Conservation (phyloP, 2,329 filamentous ascomycete genomes). For the Curvularia hawaiiensis region DNA sequence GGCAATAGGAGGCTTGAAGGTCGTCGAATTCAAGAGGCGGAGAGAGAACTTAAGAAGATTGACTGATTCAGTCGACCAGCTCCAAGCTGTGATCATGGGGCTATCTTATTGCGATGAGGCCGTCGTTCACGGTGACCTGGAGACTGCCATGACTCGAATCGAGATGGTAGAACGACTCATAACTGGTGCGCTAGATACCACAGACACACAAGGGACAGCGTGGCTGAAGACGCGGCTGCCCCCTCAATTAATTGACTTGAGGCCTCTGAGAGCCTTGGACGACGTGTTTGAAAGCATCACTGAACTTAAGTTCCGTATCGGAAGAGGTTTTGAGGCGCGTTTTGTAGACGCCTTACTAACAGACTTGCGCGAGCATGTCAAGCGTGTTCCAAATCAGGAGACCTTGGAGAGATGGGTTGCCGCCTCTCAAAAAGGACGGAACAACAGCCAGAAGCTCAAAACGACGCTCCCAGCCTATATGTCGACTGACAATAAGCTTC, state of each 20-base stretch:
- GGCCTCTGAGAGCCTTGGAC: slow-evolving; percentile 77
- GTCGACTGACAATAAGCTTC: slow-evolving; percentile 71
- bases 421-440: slow-evolving; percentile 73
- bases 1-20: slow-evolving; percentile 80
- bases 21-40: slow-evolving; percentile 80
- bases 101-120: slow-evolving; percentile 78
- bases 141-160: slow-evolving; percentile 78
- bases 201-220: slow-evolving; percentile 31
- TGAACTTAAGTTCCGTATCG: slow-evolving; percentile 78
- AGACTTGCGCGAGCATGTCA: slow-evolving; percentile 81
- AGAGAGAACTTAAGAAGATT: slow-evolving; percentile 85
- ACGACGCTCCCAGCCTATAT: slow-evolving; percentile 80
- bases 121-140: slow-evolving; percentile 82
- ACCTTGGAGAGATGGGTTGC: slow-evolving; percentile 86
- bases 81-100: slow-evolving; percentile 77
- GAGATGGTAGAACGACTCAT: slow-evolving; percentile 81
- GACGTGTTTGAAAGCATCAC: slow-evolving; percentile 79
- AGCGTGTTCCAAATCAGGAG: slow-evolving; percentile 70
- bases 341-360: slow-evolving; percentile 79
- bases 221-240: slow-evolving; percentile 45
- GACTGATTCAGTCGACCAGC: slow-evolving; percentile 80
- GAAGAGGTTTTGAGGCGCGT: slow-evolving; percentile 81
- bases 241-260: slow-evolving; percentile 67
- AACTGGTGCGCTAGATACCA: slow-evolving; percentile 66
- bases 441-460: slow-evolving; percentile 67